Conservation (phyloP, 2,329 filamentous ascomycete species). For the Ophiostoma montium region DNA sequence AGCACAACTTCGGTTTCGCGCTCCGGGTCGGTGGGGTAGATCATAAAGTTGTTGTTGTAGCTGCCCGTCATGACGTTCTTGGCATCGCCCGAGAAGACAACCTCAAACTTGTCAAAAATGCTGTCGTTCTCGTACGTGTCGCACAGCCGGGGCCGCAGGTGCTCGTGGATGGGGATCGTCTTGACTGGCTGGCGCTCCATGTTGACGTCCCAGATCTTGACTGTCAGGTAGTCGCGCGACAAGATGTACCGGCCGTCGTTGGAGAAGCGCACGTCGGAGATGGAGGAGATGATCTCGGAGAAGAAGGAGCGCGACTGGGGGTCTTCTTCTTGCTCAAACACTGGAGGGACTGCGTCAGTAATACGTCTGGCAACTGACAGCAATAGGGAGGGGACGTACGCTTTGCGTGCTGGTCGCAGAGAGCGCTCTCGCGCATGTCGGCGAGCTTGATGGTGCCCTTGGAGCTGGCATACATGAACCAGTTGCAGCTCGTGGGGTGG, state of each 20-base stretch:
- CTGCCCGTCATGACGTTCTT: slow-evolving; percentile 99
- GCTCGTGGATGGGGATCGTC: slow-evolving; percentile 97
- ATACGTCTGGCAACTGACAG: not conserved
- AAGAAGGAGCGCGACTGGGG: slow-evolving; percentile 96
- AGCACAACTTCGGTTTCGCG: slow-evolving; percentile 96
- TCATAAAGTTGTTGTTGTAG: slow-evolving; percentile 99
- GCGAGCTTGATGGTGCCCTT: slow-evolving; percentile 98
- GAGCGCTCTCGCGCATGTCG: slow-evolving; percentile 92
- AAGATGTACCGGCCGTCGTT: slow-evolving; percentile 93
- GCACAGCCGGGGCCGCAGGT: slow-evolving; percentile 82
- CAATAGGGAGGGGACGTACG: slow-evolving; percentile 40
- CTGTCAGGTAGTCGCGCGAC: slow-evolving; percentile 92
- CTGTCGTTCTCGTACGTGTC: slow-evolving; percentile 99
- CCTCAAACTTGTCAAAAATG: slow-evolving; percentile 99
- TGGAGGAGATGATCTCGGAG: slow-evolving; percentile 98
- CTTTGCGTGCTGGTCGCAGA: slow-evolving; percentile 93
- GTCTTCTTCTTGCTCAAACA: slow-evolving; percentile 98
- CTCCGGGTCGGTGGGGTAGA: slow-evolving; percentile 90
- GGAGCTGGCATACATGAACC: slow-evolving; percentile 99
- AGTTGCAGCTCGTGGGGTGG: slow-evolving; percentile 93
- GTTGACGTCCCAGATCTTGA: slow-evolving; percentile 99
- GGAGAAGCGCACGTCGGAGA: slow-evolving; percentile 96
- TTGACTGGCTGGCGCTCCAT: slow-evolving; percentile 97
- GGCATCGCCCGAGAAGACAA: slow-evolving; percentile 94
- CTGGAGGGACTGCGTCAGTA: slow-evolving; percentile 31